These are phyloP conservation scores for Candida tunisiensis DNA, from an alignment of 1,139 yeast genomes.

Conservation along the genomic window DNA sequence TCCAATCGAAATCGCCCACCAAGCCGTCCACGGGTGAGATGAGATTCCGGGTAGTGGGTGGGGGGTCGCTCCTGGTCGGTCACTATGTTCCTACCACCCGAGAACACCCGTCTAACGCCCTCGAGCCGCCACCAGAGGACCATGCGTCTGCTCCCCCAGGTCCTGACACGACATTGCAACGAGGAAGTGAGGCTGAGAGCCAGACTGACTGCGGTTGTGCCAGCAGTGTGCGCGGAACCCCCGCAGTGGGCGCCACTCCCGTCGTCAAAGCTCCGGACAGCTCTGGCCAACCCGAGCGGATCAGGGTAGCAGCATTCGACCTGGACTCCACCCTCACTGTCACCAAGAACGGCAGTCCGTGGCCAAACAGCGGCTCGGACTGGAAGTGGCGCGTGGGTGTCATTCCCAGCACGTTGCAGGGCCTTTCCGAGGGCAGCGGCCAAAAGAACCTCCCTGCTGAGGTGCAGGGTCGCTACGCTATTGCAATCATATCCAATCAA, in stretches of 20 bases:
- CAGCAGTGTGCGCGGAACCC: neutral
- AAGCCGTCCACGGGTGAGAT: neutral
- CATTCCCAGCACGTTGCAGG: conserved; percentile 18
- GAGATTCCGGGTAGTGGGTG: neutral
- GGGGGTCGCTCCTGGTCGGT: neutral
- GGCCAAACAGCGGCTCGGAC: conserved; percentile 39
- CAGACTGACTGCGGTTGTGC: conserved; percentile 1
- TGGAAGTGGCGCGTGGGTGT: conserved; percentile 43
- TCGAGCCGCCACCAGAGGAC: neutral
- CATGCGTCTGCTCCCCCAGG: neutral
- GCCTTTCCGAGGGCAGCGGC: conserved; percentile 4
- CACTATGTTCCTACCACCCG: neutral
- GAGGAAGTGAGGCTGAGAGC: conserved; percentile 2
- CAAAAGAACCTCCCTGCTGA: neutral
- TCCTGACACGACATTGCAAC: neutral
- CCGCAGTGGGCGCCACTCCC: too few species aligned
- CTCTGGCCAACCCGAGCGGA: neutral
- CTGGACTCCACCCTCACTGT: conserved; percentile 54
- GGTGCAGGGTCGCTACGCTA: conserved; percentile 15
- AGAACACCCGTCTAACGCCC: neutral
- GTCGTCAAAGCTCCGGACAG: too few species aligned
- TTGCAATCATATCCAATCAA: conserved; percentile 78
- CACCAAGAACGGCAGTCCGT: conserved; percentile 41
- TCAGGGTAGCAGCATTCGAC: conserved; percentile 50
- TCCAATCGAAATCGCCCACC: too few species aligned